Evolutionary conservation across 1,139 yeast species (phyloP).

Genomic region (Yamadazyma pseudoaaseri): DNA sequence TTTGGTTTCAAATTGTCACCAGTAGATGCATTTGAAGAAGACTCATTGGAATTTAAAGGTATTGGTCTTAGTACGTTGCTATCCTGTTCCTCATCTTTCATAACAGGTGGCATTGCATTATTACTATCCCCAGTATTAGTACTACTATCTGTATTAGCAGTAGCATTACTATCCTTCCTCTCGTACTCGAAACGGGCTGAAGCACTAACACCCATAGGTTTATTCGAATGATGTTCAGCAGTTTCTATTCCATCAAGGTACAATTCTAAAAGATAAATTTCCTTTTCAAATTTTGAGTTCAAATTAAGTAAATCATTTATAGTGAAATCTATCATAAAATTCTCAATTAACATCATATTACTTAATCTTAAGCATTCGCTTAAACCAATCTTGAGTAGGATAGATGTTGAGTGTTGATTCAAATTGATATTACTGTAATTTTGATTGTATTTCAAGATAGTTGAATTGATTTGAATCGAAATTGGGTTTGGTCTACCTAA

Average conservation of each 20-base stretch:
- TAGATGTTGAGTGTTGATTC: slow-evolving; percentile 26
- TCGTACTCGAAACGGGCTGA: not conserved
- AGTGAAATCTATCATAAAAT: slow-evolving; percentile 46
- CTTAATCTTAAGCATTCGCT: slow-evolving; percentile 51
- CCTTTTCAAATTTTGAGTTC: slow-evolving; percentile 41
- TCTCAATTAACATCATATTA: slow-evolving; percentile 52
- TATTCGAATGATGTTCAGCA: slow-evolving; percentile 1
- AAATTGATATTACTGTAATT: slow-evolving; percentile 20
- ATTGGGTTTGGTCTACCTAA: slow-evolving; percentile 59
- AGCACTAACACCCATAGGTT: not conserved
- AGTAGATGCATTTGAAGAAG: not conserved
- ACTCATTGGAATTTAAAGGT: not conserved
- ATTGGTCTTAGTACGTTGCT: not conserved
- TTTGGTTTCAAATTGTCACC: not conserved
- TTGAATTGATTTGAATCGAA: slow-evolving; percentile 46
- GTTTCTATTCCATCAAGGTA: slow-evolving; percentile 15
- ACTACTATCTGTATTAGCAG: slow-evolving; percentile 1
- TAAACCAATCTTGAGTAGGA: slow-evolving; percentile 42
- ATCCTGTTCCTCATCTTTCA: not conserved
- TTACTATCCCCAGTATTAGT: not conserved
- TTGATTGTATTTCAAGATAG: slow-evolving; percentile 25
- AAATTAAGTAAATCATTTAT: slow-evolving; percentile 38
- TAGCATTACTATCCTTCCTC: not conserved
- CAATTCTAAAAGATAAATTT: slow-evolving; percentile 32
- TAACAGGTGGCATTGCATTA: not conserved